These are phyloP conservation scores for Funneliformis mosseae DNA, from an alignment of 192 early-diverging fungal species.

Conservation along the genomic window DNA sequence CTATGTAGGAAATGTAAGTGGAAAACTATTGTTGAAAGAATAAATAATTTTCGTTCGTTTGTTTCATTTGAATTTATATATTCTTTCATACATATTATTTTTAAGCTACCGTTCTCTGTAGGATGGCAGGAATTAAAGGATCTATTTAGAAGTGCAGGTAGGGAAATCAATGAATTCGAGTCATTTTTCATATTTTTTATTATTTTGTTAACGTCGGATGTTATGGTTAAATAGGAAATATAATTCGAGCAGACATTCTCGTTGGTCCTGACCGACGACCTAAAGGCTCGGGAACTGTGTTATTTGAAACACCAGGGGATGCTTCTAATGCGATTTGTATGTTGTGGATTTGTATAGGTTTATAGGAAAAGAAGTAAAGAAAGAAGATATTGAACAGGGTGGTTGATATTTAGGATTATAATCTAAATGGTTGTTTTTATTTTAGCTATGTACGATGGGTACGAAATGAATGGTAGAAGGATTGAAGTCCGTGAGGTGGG, in stretches of 20 bases:
- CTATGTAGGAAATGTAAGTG: slow-evolving; percentile 66
- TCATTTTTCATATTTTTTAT: slow-evolving; percentile 30
- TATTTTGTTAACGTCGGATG: too few species aligned
- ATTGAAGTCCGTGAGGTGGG: slow-evolving; percentile 83
- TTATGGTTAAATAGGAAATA: slow-evolving; percentile 51
- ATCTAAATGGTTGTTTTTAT: slow-evolving; percentile 39
- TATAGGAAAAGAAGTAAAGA: background rate
- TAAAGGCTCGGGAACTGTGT: slow-evolving; percentile 72
- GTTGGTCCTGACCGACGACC: slow-evolving; percentile 63
- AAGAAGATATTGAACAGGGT: background rate
- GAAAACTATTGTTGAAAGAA: background rate
- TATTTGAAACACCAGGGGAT: slow-evolving; percentile 68
- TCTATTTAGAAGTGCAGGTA: slow-evolving; percentile 74
- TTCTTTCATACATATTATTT: background rate
- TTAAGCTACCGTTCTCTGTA: slow-evolving; percentile 73
- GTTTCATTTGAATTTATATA: background rate
- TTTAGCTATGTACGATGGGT: slow-evolving; percentile 78
- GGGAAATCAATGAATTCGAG: background rate
- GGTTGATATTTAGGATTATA: slow-evolving; percentile 19
- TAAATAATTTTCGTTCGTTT: background rate
- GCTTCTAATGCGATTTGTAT: slow-evolving; percentile 76
- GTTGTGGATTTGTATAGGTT: slow-evolving; percentile 37
- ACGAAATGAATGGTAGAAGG: slow-evolving; percentile 73
- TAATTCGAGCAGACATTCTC: slow-evolving; percentile 71
- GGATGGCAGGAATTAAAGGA: slow-evolving; percentile 90